Percentiles rank a stretch among this genome's conserved stretches.
These are phyloP conservation scores for Leucocoprinus leucothites DNA, from an alignment of 768 basidiomycete genomes.

Conservation along the genomic window DNA sequence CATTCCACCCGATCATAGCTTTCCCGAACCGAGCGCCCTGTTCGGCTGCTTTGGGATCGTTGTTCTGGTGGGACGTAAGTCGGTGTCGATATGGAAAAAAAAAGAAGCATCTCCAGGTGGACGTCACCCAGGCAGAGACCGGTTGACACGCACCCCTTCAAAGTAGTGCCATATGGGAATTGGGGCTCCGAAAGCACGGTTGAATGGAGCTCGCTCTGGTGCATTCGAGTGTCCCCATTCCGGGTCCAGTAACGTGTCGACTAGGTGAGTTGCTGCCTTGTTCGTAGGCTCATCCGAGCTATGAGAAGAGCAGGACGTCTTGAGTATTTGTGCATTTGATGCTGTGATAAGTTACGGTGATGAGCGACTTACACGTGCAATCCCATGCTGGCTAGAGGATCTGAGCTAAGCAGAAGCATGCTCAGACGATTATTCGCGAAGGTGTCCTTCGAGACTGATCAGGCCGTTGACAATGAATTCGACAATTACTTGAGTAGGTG, in stretches of 20 bases:
- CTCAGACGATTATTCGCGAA: constrained; percentile 42
- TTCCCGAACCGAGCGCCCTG: constrained; percentile 23
- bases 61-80: not conserved
- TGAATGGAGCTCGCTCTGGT: constrained; percentile 22
- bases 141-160: constrained; percentile 17
- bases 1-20: constrained; percentile 31
- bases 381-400: constrained; percentile 23
- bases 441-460: constrained; percentile 30
- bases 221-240: constrained; percentile 25
- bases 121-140: too few relatives aligned
- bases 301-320: not conserved
- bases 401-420: constrained; percentile 24
- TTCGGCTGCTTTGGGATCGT: not conserved
- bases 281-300: constrained; percentile 18
- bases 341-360: not conserved
- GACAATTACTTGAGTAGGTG: not conserved
- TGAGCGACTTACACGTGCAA: constrained; percentile 19
- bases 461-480: constrained; percentile 21
- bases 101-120: too few relatives aligned
- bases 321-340: not conserved
- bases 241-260: constrained; percentile 32
- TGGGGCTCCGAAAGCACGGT: constrained; percentile 15
- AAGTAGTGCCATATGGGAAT: constrained; percentile 20
- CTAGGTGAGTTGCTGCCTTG: constrained; percentile 22
- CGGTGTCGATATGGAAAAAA: not conserved